Base-by-base conservation (phyloP, 371 early-diverging fungal species). In the Massospora cicadina region DNA sequence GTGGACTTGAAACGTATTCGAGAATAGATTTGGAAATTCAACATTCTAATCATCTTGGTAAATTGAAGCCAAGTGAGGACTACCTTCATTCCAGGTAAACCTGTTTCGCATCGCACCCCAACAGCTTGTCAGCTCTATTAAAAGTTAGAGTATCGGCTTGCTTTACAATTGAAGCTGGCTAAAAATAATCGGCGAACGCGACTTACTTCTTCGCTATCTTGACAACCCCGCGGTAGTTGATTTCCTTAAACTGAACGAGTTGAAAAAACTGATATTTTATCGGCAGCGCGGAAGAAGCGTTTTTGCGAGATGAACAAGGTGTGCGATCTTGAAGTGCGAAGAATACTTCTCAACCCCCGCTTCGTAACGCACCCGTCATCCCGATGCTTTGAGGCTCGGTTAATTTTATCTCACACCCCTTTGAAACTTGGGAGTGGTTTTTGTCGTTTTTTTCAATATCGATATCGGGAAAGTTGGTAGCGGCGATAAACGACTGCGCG, bases 131-230 rank as follows among this genome's bases (percentile, higher is more conserved):
- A 17, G 57, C 57, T 21, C 57, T 57, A 57, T 57, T 57, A 21
- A 57, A 27, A 5, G n/a, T 57, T 7, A 5, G 27, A 57, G 57
- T 54, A 57, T 57, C n/a, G 25, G 7, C n/a, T 10, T 17, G 21
- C 57, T 24, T 57, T 57, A 57, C 10, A 57, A 57, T 17, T 2
- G n/a, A 57, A 25, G 25, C n/a, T n/a, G n/a, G n/a, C n/a, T n/a
- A n/a, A n/a, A n/a, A n/a, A n/a, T n/a, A n/a, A n/a, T n/a, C n/a
- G n/a, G n/a, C n/a, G n/a, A n/a, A n/a, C n/a, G n/a, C n/a, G n/a
- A n/a, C n/a, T 24, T 57, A 57, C 57, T 57, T 57, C 26, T 57
- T 57, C 3, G 27, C n/a, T 57, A 57, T 57, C 27, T 57, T 57
- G n/a, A 57, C 26, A 57, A 21, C 57, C 10, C 57, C 57, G 10